These are phyloP conservation scores for Microbotryum violaceum DNA, from an alignment of 1,284 basidiomycete species.

Conservation along the genomic window DNA sequence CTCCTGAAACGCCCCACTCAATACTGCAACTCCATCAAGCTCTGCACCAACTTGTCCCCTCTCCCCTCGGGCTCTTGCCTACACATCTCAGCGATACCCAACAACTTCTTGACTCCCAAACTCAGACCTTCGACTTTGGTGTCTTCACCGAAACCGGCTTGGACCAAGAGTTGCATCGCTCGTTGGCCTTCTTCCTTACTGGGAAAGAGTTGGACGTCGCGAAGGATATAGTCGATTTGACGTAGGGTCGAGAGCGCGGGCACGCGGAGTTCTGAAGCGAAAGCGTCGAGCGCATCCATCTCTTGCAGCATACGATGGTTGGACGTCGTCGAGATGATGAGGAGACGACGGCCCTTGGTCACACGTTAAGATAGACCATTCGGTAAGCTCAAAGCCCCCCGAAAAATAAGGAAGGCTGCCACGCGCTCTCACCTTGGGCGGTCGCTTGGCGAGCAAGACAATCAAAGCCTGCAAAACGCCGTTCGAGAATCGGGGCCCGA, in stretches of 20 bases:
- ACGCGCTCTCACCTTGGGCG: conserved; percentile 65
- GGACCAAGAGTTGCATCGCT: conserved; percentile 60
- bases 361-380: not conserved
- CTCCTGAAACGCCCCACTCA: too few species aligned
- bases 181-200: conserved; percentile 52
- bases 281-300: conserved; percentile 78
- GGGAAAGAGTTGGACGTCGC: conserved; percentile 74
- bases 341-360: conserved; percentile 70
- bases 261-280: conserved; percentile 81
- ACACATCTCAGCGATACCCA: conserved; percentile 93
- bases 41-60: conserved; percentile 41
- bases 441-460: conserved; percentile 79
- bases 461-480: conserved; percentile 83
- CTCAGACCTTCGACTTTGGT: conserved; percentile 50
- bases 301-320: conserved; percentile 79
- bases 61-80: conserved; percentile 57
- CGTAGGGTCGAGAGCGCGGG: conserved; percentile 69
- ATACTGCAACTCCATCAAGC: conserved; percentile 30
- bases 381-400: not conserved
- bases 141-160: conserved; percentile 63
- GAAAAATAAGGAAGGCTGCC: not conserved
- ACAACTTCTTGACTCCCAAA: conserved; percentile 88
- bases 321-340: conserved; percentile 89
- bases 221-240: conserved; percentile 67
- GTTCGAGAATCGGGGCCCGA: conserved; percentile 94